Evolutionary conservation across 192 early-diverging fungal genomes (phyloP), one percentile per base, ranked within the genome.

Genomic region (Coemansia reversa): DNA sequence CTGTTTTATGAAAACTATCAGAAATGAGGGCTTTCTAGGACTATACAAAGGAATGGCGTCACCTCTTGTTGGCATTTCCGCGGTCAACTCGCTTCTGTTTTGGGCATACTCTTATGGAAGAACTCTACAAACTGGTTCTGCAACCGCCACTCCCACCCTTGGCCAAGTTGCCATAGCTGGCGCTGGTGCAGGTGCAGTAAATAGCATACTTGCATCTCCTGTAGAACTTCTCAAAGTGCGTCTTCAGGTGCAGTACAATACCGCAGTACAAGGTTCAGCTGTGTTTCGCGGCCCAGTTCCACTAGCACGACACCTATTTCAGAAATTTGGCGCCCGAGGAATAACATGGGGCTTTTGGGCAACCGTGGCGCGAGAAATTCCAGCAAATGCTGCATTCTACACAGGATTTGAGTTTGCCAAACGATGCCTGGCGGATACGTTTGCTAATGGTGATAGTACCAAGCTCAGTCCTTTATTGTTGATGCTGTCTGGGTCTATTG

Each of bases 211-310:
- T 20, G 91, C 94, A 9, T 94, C 92, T 2, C 94, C 96, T 1
- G 93, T 98, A 3, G 96, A 98, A 66, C 74, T 98, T n/a, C 72
- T 97, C 45, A 98, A 98, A 69, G 90, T 92, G 58, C 86, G 90
- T 30, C 85, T 97, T 75, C 96, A 98, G 72, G 91, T 91, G 7
- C 95, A 95, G 67, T 95, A 91, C 81, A 65, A 48, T 7, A 52
- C 54, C 9, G 48, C 73, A 12, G 47, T 58, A 6, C 69, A 54
- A 7, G 42, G 57, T 14, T 25, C 42, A 6, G 58, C 71, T 20
- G 51, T 57, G 39, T 67, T 63, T 42, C 62, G 74, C n/a, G 90
- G 89, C 1, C 92, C 93, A 0, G 60, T 90, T 7, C 83, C 91
- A 23, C 74, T 91, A 60, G 91, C 87, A 0, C 69, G 74, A 23